Evolutionary conservation across 2,329 filamentous ascomycete species (phyloP), one percentile per base, ranked within the genome.

Genomic region (Xylogone sp.): DNA sequence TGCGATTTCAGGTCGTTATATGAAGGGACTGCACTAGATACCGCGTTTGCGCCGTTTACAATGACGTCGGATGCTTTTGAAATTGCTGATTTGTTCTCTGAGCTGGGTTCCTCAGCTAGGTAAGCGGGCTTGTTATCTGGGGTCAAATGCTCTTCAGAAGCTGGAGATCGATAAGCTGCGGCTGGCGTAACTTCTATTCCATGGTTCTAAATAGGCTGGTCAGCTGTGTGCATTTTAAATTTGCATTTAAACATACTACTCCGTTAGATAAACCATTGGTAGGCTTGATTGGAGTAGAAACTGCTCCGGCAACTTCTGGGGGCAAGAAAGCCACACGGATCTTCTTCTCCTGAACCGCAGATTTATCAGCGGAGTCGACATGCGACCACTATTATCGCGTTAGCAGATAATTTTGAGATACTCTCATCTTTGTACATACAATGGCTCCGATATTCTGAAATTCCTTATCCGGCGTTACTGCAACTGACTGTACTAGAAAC

Each of bases 401-500:
- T 47, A 58, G 53, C 31, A 53, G 42, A 6, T 49, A 43, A 20
- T 22, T 20, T 19, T 18, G 22, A n/a, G 8, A 27, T 45, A 22
- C 29, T 48, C 21, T 43, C n/a, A 21, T 29, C 27, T 21, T 3
- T 46, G 10, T 42, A 48, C 87, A 63, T 79, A 95, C 90, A 65
- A 97, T 90, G 44, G 88, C 81, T 46, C 86, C 79, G 56, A 96
- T 84, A 67, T 87, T 95, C 53, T 79, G 78, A 63, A 89, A 90
- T 65, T 96, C 90, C 73, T 91, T 89, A 65, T 96, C 89, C 57
- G 84, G 78, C 20, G 87, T 86, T 59, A 97, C 88, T 48, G 84
- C 78, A 46, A 96, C 89, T 21, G 92, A 95, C 73, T 97, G 93
- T 31, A 97, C 93, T 50, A 97, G 82, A 71, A 97, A 97, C 76